phyloP scores from a whole-genome alignment of 2,329 filamentous ascomycete genomes.

The Penicillium sp. region DNA sequence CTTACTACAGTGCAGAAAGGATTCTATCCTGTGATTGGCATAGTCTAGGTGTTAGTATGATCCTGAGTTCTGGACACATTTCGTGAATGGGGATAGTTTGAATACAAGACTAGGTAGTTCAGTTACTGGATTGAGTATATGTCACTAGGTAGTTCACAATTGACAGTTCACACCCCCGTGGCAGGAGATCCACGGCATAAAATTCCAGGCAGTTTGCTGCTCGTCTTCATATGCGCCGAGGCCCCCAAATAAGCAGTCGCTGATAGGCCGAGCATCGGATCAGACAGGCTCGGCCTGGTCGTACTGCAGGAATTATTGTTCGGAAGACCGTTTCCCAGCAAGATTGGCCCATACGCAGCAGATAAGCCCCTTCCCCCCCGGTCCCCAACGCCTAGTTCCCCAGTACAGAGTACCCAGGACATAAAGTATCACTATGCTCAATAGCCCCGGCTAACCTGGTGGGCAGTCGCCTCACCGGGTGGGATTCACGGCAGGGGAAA shows the following conservation, averaged over 20 bases:
- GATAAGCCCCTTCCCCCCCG: background rate
- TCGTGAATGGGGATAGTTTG: background rate
- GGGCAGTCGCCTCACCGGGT: background rate
- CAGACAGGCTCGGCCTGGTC: background rate
- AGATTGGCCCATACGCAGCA: background rate
- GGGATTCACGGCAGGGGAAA: slow-evolving; percentile 1
- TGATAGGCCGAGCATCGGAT: slow-evolving; percentile 28
- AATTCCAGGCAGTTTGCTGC: background rate
- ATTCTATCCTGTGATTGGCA: background rate
- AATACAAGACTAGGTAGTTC: background rate
- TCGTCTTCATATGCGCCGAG: slow-evolving; percentile 22
- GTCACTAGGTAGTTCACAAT: background rate
- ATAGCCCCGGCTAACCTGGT: background rate
- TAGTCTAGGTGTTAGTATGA: background rate
- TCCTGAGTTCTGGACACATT: background rate
- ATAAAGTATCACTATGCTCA: background rate
- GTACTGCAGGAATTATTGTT: background rate
- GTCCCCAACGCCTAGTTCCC: background rate
- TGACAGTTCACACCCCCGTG: background rate
- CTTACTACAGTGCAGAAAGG: background rate
- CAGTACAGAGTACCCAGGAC: background rate
- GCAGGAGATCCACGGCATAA: no score
- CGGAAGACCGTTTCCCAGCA: background rate
- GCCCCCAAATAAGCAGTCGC: slow-evolving; percentile 28
- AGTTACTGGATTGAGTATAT: no score